Conservation (phyloP, 2,329 filamentous ascomycete species). For the Arthroderma sp. region DNA sequence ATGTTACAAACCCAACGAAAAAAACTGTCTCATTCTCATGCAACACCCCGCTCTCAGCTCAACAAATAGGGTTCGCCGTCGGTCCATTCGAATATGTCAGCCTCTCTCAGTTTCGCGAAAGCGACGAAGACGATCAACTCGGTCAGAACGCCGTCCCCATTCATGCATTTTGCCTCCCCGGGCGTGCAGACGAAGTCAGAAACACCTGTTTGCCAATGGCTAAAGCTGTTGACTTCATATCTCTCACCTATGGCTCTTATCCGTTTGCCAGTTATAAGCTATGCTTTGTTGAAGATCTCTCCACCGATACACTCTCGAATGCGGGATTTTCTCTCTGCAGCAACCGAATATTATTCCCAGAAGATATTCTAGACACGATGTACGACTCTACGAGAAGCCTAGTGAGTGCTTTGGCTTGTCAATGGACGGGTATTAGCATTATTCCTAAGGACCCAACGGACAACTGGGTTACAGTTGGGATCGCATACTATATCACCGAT, state of each 20-base stretch:
- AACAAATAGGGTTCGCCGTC: slow-evolving; percentile 85
- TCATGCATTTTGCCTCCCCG: slow-evolving; percentile 80
- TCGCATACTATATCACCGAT: slow-evolving; percentile 90
- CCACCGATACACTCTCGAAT: slow-evolving; percentile 59
- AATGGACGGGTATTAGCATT: slow-evolving; percentile 91
- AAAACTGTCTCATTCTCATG: slow-evolving; percentile 81
- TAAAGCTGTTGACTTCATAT: slow-evolving; percentile 78
- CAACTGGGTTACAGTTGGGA: slow-evolving; percentile 77
- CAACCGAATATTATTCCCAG: slow-evolving; percentile 69
- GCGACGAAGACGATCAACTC: slow-evolving; percentile 82
- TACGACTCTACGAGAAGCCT: slow-evolving; percentile 68
- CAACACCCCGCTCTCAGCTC: slow-evolving; percentile 60
- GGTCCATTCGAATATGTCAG: slow-evolving; percentile 93
- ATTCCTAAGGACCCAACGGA: slow-evolving; percentile 69
- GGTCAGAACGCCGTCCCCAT: slow-evolving; percentile 79
- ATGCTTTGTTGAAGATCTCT: slow-evolving; percentile 84
- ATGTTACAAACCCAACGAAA: slow-evolving; percentile 62
- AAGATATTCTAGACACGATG: slow-evolving; percentile 73
- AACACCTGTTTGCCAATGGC: slow-evolving; percentile 80
- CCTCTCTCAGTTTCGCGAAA: slow-evolving; percentile 74
- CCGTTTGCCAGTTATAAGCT: slow-evolving; percentile 87
- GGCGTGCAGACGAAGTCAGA: slow-evolving; percentile 64
- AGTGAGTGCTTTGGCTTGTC: slow-evolving; percentile 71
- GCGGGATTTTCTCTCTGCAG: slow-evolving; percentile 82
- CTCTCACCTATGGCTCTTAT: slow-evolving; percentile 75